These are phyloP conservation scores for Ambrosia artemisiifolia DNA, from an alignment of 129 eudicot species.

Conservation along the genomic window DNA sequence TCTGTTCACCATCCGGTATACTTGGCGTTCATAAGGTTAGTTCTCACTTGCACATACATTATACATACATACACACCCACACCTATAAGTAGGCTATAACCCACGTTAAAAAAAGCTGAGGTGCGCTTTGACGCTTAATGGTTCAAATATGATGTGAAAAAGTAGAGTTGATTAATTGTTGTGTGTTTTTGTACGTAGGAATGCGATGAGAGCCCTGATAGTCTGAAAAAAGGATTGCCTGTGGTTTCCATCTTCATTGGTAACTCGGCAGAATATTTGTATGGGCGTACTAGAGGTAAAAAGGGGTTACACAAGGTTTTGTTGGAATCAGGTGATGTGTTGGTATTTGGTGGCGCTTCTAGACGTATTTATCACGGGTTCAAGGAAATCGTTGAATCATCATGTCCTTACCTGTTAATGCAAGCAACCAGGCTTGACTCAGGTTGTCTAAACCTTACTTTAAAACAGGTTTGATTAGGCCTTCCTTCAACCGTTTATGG, in stretches of 20 bases:
- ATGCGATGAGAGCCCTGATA: slow-evolving; percentile 46
- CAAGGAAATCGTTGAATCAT: slow-evolving; percentile 20
- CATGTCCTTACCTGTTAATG: slow-evolving; percentile 37
- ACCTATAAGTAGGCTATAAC: no score
- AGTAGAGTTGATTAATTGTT: no score
- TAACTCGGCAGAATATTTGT: slow-evolving; percentile 52
- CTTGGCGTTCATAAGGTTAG: slow-evolving; percentile 66
- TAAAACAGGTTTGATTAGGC: slow-evolving; percentile 34
- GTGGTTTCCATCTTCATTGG: slow-evolving; percentile 60
- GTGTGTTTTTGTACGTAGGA: slow-evolving; percentile 32
- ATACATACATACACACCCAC: no score
- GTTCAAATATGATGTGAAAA: no score
- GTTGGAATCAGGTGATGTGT: slow-evolving; percentile 55
- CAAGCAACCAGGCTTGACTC: slow-evolving; percentile 22
- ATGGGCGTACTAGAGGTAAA: slow-evolving; percentile 37
- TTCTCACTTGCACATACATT: not conserved
- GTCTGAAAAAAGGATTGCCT: slow-evolving; percentile 24
- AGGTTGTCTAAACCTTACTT: slow-evolving; percentile 55
- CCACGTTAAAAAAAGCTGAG: no score
- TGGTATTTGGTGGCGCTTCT: slow-evolving; percentile 57
- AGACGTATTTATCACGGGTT: slow-evolving; percentile 58
- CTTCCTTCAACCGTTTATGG: not conserved
- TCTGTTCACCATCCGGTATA: slow-evolving; percentile 37
- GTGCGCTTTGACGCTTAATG: no score
- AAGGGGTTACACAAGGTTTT: slow-evolving; percentile 31